These are phyloP conservation scores for Cryphonectria naterciae DNA, from an alignment of 2,329 filamentous ascomycete genomes.

Conservation along the genomic window DNA sequence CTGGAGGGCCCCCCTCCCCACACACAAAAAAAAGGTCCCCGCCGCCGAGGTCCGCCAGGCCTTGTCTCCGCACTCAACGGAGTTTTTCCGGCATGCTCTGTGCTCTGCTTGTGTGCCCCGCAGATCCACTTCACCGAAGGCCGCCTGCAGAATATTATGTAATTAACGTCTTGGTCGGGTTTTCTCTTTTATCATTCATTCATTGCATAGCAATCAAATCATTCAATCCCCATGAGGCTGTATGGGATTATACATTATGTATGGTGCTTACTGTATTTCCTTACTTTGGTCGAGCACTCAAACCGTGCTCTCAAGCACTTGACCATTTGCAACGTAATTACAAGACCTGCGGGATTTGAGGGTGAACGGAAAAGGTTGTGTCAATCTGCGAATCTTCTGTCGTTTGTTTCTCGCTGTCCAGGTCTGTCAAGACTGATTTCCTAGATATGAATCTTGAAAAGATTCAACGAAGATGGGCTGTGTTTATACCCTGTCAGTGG, in stretches of 20 bases:
- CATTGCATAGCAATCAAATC: not conserved
- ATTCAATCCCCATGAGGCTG: not conserved
- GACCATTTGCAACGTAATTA: not conserved
- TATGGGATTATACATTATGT: not conserved
- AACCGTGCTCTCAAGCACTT: not conserved
- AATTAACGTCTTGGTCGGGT: not conserved
- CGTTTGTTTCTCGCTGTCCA: too few relatives aligned
- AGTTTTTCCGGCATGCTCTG: not conserved
- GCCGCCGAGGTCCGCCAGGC: not conserved
- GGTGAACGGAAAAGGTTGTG: not conserved
- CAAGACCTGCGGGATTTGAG: not conserved
- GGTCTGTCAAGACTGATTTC: too few relatives aligned
- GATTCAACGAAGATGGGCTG: too few relatives aligned
- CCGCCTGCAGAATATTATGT: not conserved
- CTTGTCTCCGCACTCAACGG: not conserved
- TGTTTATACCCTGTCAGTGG: not conserved
- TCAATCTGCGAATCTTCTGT: too few relatives aligned
- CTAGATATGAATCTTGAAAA: too few relatives aligned
- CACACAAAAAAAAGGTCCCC: not conserved
- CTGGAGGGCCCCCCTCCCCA: not conserved
- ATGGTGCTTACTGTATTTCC: not conserved
- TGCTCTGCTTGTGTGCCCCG: not conserved
- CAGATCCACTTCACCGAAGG: constrained; percentile 13
- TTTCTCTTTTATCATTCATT: not conserved
- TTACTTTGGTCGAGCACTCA: not conserved